Evolutionary conservation across 2,329 filamentous ascomycete species (phyloP), one percentile per base, ranked within the genome.

Genomic region (Parastagonospora avenae): DNA sequence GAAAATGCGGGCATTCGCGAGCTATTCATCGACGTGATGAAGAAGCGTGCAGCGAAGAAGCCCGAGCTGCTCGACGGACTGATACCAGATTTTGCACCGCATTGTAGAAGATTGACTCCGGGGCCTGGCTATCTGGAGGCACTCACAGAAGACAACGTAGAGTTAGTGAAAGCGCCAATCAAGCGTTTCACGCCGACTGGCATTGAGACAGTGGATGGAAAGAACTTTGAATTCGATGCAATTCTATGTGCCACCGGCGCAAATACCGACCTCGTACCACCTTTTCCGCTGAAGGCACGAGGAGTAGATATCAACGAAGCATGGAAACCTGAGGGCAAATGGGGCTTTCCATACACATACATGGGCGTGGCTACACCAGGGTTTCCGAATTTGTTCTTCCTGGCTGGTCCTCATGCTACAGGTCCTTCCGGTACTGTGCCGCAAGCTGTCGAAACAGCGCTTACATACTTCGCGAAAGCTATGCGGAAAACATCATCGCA

Each of bases 331-430:
- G 80, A 78, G 33, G 82, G 82, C 0, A 72, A 76, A 15, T 80
- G 79, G 53, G 86, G 85, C 0, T 88, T 84, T 52, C 87, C 88
- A 0, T 85, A 88, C 64, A 87, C 83, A 0, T 91, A 90, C 59
- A 74, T 89, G 6, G 87, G 86, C 0, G 61, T 86, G 1, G 82
- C 83, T 0, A 82, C 84, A 0, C 86, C 87, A 0, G 82, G 81
- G 0, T 89, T 89, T 54, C 87, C 87, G 0, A 91, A 90, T 56
- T 73, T 90, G 0, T 76, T 88, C 27, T 87, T 86, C 64, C 63
- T 89, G 5, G 80, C 82, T 27, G 87, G 87, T 0, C 67, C 68
- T 6, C 67, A 68, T 48, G 60, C 60, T 3, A 68, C 68, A n/a
- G 67, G 67, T 1, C 66, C 69, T 29, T 84, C 83, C 1, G 88